Evolutionary conservation across 148 eudicot genomes (phyloP).

Genomic region (Cornus kousa): DNA sequence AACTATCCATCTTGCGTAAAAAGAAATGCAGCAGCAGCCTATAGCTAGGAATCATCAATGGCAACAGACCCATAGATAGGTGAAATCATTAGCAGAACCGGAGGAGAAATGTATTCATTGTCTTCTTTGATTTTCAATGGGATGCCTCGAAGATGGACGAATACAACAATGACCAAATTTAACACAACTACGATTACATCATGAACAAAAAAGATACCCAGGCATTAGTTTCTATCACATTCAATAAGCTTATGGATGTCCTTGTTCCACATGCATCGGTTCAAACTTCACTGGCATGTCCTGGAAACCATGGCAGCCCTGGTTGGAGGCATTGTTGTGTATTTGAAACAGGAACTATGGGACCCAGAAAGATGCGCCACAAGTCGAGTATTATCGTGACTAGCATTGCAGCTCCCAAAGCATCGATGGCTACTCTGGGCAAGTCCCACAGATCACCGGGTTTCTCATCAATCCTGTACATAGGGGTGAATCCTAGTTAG

Average conservation of each 20-base stretch:
- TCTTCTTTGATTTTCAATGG: background rate
- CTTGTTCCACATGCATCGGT: background rate
- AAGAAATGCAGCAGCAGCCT: too few species aligned
- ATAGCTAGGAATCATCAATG: background rate
- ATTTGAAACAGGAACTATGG: slow-evolving; percentile 65
- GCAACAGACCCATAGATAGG: background rate
- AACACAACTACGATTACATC: background rate
- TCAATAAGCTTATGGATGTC: background rate
- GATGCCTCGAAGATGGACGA: background rate
- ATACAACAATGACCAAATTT: background rate
- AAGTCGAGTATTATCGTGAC: slow-evolving; percentile 91
- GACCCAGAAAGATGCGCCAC: slow-evolving; percentile 90
- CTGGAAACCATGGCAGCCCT: slow-evolving; percentile 79
- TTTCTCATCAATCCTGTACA: slow-evolving; percentile 82
- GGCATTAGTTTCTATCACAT: background rate
- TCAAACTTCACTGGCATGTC: slow-evolving; percentile 24
- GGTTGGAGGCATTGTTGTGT: slow-evolving; percentile 63
- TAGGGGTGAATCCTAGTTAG: background rate
- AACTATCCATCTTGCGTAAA: too few species aligned
- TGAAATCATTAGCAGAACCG: background rate
- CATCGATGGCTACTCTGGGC: slow-evolving; percentile 83
- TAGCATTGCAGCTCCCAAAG: slow-evolving; percentile 95
- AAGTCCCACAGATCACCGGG: slow-evolving; percentile 72
- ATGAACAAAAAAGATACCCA: slow-evolving; percentile 4
- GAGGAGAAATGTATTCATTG: background rate